phyloP scores from a whole-genome alignment of 129 eudicot genomes.

The Arctium lappa region DNA sequence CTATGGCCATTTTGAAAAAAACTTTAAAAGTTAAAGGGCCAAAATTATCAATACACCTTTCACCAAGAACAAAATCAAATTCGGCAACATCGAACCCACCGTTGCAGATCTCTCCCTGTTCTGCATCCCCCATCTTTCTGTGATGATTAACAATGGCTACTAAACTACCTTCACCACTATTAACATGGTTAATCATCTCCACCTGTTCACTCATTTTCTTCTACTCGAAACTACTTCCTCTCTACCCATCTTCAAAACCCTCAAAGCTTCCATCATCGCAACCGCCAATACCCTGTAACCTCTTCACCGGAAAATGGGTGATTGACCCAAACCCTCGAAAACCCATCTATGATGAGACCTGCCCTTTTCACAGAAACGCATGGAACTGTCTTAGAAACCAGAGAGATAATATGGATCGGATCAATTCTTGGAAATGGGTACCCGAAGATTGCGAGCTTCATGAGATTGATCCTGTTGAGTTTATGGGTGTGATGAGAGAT shows the following conservation, averaged over 20 bases:
- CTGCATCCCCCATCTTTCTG: neutral
- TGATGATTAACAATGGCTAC: constrained; percentile 32
- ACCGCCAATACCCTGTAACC: constrained; percentile 35
- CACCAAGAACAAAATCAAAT: neutral
- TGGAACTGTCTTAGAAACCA: constrained; percentile 67
- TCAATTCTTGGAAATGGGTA: constrained; percentile 91
- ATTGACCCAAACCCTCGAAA: constrained; percentile 51
- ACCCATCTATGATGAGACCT: constrained; percentile 63
- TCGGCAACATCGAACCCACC: neutral
- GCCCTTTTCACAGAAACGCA: constrained; percentile 75
- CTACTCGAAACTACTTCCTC: constrained; percentile 56
- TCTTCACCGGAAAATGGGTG: constrained; percentile 71
- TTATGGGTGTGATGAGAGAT: constrained; percentile 57
- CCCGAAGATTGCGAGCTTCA: constrained; percentile 65
- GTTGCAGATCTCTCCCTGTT: neutral
- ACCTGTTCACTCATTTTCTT: constrained; percentile 42
- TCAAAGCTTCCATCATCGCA: constrained; percentile 6
- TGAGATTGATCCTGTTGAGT: constrained; percentile 52
- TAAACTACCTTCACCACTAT: constrained; percentile 39
- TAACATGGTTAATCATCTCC: constrained; percentile 50
- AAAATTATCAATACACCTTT: neutral
- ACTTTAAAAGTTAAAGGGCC: neutral
- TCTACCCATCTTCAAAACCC: constrained; percentile 34
- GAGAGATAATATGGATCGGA: constrained; percentile 59
- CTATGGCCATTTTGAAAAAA: neutral